phyloP scores from a whole-genome alignment of 176 grass and related monocot species.

The Eleusine coracana region DNA sequence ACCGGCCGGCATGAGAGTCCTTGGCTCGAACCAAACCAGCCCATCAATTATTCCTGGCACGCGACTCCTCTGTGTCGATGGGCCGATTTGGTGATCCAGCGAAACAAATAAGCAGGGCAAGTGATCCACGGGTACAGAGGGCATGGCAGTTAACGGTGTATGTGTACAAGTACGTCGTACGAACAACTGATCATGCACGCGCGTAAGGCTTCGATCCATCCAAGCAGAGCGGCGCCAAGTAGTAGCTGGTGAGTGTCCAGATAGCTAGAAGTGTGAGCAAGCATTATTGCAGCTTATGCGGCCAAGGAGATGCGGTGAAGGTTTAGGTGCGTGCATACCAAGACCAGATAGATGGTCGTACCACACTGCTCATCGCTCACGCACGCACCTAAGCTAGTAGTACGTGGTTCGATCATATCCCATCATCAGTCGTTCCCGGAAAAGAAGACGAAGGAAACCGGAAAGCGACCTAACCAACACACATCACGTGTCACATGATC shows the following conservation, averaged over 20 bases:
- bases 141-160: background rate
- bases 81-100: background rate
- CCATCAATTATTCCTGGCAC: conserved; percentile 2
- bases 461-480: conserved; percentile 29
- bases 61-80: background rate
- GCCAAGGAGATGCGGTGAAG: conserved; percentile 2
- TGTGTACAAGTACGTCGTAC: background rate
- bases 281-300: conserved; percentile 16
- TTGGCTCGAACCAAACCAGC: background rate
- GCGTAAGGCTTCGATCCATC: background rate
- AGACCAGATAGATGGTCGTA: conserved; percentile 8
- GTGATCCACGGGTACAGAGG: background rate
- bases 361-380: background rate
- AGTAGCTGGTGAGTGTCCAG: conserved; percentile 24
- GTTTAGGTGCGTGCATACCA: background rate
- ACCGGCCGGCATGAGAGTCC: background rate
- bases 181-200: background rate
- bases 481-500: conserved; percentile 5
- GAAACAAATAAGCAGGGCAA: background rate
- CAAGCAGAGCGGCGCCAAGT: conserved; percentile 24
- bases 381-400: conserved; percentile 1
- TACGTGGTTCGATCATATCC: background rate
- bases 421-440: background rate
- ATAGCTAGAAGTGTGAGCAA: background rate
- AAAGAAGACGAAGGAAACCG: background rate